A percentile compares a stretch with the other conserved stretches of the same genome.
phyloP scores from a whole-genome alignment of 2,329 filamentous ascomycete genomes.

The Trichocomaceae sp. region DNA sequence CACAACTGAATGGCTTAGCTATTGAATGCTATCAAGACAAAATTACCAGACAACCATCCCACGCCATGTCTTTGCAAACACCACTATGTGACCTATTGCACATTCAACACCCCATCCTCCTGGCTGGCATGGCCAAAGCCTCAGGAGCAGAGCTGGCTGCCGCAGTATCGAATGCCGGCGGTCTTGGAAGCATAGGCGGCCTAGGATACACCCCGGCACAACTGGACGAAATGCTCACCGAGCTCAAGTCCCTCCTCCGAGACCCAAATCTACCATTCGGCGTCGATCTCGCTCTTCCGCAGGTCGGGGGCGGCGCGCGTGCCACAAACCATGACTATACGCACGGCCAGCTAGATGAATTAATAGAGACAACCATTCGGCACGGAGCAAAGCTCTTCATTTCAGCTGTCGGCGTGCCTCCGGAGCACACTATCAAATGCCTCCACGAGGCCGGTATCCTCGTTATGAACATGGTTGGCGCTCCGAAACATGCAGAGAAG shows the following conservation, averaged over 20 bases:
- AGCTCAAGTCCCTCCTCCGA: constrained; percentile 69
- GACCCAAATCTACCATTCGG: constrained; percentile 72
- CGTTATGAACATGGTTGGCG: constrained; percentile 97
- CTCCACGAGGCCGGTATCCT: constrained; percentile 74
- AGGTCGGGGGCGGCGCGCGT: constrained; percentile 74
- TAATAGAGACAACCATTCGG: constrained; percentile 79
- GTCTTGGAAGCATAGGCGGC: constrained; percentile 59
- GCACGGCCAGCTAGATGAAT: constrained; percentile 74
- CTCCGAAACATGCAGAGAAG: constrained; percentile 84
- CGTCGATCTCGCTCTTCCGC: constrained; percentile 83
- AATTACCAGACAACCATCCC: neutral
- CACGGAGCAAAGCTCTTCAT: constrained; percentile 83
- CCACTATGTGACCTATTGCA: constrained; percentile 71
- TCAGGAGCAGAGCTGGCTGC: constrained; percentile 73
- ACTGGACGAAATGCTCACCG: constrained; percentile 73
- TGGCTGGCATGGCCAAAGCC: constrained; percentile 88
- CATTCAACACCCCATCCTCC: constrained; percentile 82
- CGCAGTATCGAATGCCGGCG: constrained; percentile 82
- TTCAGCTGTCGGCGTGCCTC: constrained; percentile 80
- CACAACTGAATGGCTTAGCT: no score
- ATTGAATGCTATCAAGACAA: no score
- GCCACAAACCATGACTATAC: constrained; percentile 97
- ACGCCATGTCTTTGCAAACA: constrained; percentile 56
- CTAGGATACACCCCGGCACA: constrained; percentile 65
- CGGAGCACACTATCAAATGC: constrained; percentile 62